phyloP scores from a whole-genome alignment of 176 grass and related monocot species.

The Aegilops bicornis region DNA sequence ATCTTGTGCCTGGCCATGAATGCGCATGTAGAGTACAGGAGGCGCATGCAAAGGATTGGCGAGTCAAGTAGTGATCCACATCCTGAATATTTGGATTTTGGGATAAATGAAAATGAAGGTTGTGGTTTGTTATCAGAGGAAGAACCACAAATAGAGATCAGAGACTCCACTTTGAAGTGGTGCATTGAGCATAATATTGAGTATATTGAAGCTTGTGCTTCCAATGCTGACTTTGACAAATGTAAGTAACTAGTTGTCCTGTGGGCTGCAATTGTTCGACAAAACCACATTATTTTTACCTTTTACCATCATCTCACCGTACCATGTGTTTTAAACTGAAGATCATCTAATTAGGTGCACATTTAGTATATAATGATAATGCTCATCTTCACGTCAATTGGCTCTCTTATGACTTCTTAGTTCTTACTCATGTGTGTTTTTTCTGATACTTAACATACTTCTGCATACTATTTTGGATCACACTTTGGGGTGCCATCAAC shows the following conservation, averaged over 20 bases:
- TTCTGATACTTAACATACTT: neutral
- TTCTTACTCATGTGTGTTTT: neutral
- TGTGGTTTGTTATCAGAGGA: constrained; percentile 76
- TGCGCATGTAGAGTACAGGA: constrained; percentile 75
- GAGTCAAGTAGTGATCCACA: constrained; percentile 65
- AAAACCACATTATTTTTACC: neutral
- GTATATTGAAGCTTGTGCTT: constrained; percentile 91
- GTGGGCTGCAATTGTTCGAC: neutral
- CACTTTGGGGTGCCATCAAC: neutral
- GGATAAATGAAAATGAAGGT: constrained; percentile 79
- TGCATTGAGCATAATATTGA: constrained; percentile 83
- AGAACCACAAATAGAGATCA: constrained; percentile 62
- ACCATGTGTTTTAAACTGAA: neutral
- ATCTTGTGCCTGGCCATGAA: constrained; percentile 78
- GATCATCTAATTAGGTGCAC: neutral
- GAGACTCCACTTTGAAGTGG: constrained; percentile 59
- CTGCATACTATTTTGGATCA: neutral
- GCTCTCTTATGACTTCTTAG: neutral
- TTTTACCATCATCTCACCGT: neutral
- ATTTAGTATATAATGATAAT: neutral
- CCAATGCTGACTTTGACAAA: constrained; percentile 85
- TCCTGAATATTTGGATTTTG: constrained; percentile 77
- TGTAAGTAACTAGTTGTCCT: constrained; percentile 48
- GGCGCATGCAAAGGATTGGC: constrained; percentile 51
- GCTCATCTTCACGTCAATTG: neutral